Evolutionary conservation across 2,329 filamentous ascomycete species (phyloP).

Genomic region (Scortechinia acanthostroma): DNA sequence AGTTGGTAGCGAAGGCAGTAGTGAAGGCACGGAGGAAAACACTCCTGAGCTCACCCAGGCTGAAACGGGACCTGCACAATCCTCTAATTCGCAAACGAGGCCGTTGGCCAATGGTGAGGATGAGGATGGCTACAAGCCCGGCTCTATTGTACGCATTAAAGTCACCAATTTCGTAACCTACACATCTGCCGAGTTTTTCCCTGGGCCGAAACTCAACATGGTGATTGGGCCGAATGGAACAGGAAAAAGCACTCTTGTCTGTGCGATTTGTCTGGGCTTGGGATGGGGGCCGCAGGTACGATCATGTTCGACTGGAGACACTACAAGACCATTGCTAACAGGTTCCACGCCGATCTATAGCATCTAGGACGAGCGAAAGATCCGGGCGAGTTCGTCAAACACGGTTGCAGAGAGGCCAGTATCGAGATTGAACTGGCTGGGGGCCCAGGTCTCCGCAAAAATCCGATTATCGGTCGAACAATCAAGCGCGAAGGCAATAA

Average conservation of each 20-base stretch:
- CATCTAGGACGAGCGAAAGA: constrained; percentile 64
- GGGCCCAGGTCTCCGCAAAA: constrained; percentile 32
- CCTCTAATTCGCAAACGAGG: background rate
- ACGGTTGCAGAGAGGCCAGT: constrained; percentile 49
- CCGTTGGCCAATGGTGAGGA: background rate
- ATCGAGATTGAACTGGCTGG: constrained; percentile 67
- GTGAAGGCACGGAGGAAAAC: background rate
- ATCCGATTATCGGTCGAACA: constrained; percentile 49
- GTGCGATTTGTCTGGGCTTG: constrained; percentile 66
- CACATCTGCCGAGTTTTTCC: constrained; percentile 59
- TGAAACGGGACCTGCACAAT: background rate
- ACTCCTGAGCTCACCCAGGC: background rate
- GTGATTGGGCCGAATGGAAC: constrained; percentile 74
- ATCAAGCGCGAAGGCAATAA: constrained; percentile 61
- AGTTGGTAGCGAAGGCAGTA: no score
- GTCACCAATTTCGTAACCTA: constrained; percentile 69
- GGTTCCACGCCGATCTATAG: constrained; percentile 14
- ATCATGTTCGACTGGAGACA: no score
- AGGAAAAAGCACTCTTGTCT: constrained; percentile 70
- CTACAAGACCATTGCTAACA: background rate
- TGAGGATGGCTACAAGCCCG: constrained; percentile 29
- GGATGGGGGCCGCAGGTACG: constrained; percentile 44
- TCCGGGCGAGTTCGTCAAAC: constrained; percentile 63
- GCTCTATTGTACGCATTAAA: constrained; percentile 63
- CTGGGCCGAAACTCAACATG: constrained; percentile 69